Evolutionary conservation across 108 stramenopile species (phyloP).

Genomic region (Stephanodiscus minutulus): DNA sequence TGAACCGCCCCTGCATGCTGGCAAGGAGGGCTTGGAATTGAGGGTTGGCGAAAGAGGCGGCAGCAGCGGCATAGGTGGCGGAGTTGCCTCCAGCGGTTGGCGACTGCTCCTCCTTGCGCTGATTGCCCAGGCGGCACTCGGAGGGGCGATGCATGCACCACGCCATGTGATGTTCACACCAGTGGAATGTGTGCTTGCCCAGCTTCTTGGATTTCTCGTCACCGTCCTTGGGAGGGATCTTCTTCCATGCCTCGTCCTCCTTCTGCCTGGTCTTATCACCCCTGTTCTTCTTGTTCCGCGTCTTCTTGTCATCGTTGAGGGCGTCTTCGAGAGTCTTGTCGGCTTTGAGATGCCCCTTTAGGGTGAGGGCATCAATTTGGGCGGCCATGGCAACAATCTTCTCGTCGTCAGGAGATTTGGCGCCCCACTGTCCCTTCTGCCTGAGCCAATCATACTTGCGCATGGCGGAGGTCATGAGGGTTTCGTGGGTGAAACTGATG

Average conservation of each 20-base stretch:
- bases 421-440: not conserved
- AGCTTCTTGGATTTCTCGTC: not conserved
- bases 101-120: no score
- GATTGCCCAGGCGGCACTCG: not conserved
- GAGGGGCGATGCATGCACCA: not conserved
- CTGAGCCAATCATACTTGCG: no score
- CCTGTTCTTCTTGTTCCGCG: slow-evolving; percentile 19
- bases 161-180: slow-evolving; percentile 17
- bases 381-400: not conserved
- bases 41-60: not conserved
- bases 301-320: no score
- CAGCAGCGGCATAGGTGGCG: not conserved
- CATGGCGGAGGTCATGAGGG: no score
- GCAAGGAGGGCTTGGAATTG: not conserved
- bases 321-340: no score
- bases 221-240: not conserved
- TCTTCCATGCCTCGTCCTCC: not conserved
- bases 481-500: no score
- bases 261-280: not conserved
- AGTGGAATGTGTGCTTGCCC: not conserved
- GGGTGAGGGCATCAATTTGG: not conserved
- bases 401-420: no score
- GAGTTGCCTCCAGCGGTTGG: no score
- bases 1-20: not conserved
- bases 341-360: not conserved